These are phyloP conservation scores for Erodium texanum DNA, from an alignment of 441 rosid species.

Conservation along the genomic window DNA sequence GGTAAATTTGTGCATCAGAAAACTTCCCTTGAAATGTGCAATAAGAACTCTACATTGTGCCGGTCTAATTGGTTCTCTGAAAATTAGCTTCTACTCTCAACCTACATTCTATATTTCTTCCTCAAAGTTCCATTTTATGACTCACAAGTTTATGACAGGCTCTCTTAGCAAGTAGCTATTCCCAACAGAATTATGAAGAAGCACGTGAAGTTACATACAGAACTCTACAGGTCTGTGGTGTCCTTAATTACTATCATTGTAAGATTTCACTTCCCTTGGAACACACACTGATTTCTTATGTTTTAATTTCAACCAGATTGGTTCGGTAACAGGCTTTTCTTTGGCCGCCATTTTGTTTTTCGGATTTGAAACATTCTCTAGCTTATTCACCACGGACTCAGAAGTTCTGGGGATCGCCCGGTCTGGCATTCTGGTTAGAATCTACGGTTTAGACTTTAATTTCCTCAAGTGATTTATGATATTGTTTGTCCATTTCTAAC, in stretches of 20 bases:
- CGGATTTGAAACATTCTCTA: slow-evolving; percentile 66
- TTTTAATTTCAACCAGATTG: slow-evolving; percentile 45
- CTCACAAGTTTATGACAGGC: slow-evolving; percentile 38
- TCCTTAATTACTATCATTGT: not conserved
- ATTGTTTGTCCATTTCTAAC: slow-evolving; percentile 13
- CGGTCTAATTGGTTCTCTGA: no score
- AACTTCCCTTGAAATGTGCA: no score
- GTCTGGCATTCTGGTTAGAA: slow-evolving; percentile 68
- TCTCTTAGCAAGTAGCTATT: slow-evolving; percentile 67
- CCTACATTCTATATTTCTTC: not conserved
- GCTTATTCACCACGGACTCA: slow-evolving; percentile 61
- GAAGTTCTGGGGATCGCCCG: slow-evolving; percentile 69
- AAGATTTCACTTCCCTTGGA: slow-evolving; percentile 8
- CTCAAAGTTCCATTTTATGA: not conserved
- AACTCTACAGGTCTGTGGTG: slow-evolving; percentile 49
- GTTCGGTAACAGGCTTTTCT: slow-evolving; percentile 61
- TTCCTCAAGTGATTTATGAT: slow-evolving; percentile 8
- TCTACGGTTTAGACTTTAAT: not conserved
- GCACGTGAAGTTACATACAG: slow-evolving; percentile 57
- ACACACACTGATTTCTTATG: slow-evolving; percentile 4
- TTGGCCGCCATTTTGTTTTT: slow-evolving; percentile 56
- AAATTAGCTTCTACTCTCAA: not conserved
- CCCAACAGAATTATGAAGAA: slow-evolving; percentile 61
- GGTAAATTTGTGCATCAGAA: slow-evolving; percentile 31
- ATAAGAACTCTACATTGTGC: no score